Base-by-base conservation (phyloP, 805 yeast genomes). In the Lipomyces anomalus region DNA sequence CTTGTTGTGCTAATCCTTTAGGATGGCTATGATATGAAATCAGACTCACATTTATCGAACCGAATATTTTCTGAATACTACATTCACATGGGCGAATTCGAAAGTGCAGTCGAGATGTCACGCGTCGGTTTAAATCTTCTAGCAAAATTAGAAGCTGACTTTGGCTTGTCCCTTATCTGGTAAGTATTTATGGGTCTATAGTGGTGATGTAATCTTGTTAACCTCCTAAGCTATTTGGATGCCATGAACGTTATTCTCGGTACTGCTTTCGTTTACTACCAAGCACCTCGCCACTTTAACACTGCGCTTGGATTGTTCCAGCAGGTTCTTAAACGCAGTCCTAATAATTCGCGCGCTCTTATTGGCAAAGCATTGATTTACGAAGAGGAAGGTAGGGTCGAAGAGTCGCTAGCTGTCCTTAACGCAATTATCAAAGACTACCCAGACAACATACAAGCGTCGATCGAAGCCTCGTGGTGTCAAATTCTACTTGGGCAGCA, bases 211-310 rank as follows among this genome's bases (percentile, higher is more conserved):
- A 7, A n/a, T 7, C 22, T 34, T 28, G 11, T 11, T 13, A 13
- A n/a, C 6, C 7, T 33, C 24, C 9, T n/a, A 20, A 11, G n/a
- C 20, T 39, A 30, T 26, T 38, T 35, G 5, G 43, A 39, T 21
- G 42, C 53, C n/a, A 43, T 42, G 23, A 22, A 37, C 20, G 43
- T 38, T 32, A 29, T 76, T 21, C 69, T 85, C 44, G 97, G 92
- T 0, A 75, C 80, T 0, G 73, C 83, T 1, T 85, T 88, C 59
- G 84, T 95, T 0, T 82, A 85, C 59, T 75, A 80, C 58, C 95
- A 90, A 61, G 84, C 97, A 0, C 98, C 97, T 7, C 87, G 87
- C 63, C 84, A 90, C 64, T 86, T 78, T 58, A 70, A 76, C 2
- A 71, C 80, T 22, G 97, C 98, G 0, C 60, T 82, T 23, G 77